These are phyloP conservation scores for Tricharina praecox DNA, from an alignment of 495 filamentous ascomycete genomes.

Conservation along the genomic window DNA sequence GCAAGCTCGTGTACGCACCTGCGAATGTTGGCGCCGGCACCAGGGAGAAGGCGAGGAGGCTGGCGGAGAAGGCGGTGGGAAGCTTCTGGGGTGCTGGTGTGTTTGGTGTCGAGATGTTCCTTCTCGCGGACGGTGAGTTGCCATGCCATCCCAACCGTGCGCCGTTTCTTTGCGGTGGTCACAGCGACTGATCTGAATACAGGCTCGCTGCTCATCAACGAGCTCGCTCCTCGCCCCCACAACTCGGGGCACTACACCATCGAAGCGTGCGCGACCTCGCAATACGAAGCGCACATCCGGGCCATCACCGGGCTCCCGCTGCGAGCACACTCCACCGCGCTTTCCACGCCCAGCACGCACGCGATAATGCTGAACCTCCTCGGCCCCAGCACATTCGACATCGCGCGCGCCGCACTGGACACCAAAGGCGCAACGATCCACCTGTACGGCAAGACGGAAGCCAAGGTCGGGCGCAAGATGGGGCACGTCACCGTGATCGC, in stretches of 20 bases:
- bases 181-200: conserved; percentile 2
- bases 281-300: conserved; percentile 78
- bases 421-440: conserved; percentile 52
- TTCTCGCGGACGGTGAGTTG: conserved; percentile 57
- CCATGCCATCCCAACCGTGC: too few species aligned
- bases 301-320: conserved; percentile 70
- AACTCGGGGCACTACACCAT: conserved; percentile 97
- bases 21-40: conserved; percentile 51
- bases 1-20: conserved; percentile 81
- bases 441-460: conserved; percentile 77
- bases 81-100: conserved; percentile 76
- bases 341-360: conserved; percentile 39
- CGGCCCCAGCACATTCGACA: conserved; percentile 56
- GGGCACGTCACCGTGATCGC: conserved; percentile 74
- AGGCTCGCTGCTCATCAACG: conserved; percentile 59
- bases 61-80: conserved; percentile 63
- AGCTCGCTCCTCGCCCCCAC: conserved; percentile 88
- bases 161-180: neutral
- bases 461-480: conserved; percentile 80
- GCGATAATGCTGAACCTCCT: conserved; percentile 97
- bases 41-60: conserved; percentile 48
- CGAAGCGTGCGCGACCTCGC: conserved; percentile 71
- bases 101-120: conserved; percentile 94
- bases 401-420: conserved; percentile 47
- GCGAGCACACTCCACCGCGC: conserved; percentile 39